phyloP scores from a whole-genome alignment of 106 monocot species.

The Dactylorhiza incarnata region DNA sequence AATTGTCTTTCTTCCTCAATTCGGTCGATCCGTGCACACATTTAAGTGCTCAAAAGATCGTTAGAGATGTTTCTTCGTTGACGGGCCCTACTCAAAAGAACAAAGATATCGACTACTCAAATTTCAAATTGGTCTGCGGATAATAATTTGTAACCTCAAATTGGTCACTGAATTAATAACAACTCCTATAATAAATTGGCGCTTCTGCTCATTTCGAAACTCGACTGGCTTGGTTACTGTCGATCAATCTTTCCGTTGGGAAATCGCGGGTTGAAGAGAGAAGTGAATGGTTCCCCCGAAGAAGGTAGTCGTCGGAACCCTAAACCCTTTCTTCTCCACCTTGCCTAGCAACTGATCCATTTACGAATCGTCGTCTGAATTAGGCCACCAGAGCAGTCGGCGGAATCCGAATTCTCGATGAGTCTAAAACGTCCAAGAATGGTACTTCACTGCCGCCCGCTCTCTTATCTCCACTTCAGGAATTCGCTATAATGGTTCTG shows the following conservation, averaged over 20 bases:
- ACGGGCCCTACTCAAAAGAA: too few species aligned
- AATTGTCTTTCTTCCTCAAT: too few species aligned
- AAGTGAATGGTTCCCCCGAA: constrained; percentile 18
- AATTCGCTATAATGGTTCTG: neutral
- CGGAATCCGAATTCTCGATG: constrained; percentile 10
- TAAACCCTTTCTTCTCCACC: neutral
- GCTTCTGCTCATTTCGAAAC: constrained; percentile 7
- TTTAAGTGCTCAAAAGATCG: too few species aligned
- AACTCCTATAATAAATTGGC: neutral
- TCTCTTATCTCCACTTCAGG: neutral
- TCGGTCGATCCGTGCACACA: too few species aligned
- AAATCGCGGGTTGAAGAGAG: neutral
- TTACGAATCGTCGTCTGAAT: neutral
- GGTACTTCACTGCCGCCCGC: neutral
- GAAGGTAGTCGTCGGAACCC: constrained; percentile 12
- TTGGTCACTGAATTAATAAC: too few species aligned
- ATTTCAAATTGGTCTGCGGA: too few species aligned
- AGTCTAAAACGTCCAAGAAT: constrained; percentile 10
- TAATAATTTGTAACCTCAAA: too few species aligned
- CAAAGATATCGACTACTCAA: too few species aligned
- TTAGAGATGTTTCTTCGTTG: too few species aligned
- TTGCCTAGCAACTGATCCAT: neutral
- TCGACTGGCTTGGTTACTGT: neutral
- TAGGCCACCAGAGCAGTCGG: constrained; percentile 14
- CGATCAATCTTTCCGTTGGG: neutral